Evolutionary conservation across 805 yeast genomes (phyloP).

Genomic region (Jamesozyma gamospora): DNA sequence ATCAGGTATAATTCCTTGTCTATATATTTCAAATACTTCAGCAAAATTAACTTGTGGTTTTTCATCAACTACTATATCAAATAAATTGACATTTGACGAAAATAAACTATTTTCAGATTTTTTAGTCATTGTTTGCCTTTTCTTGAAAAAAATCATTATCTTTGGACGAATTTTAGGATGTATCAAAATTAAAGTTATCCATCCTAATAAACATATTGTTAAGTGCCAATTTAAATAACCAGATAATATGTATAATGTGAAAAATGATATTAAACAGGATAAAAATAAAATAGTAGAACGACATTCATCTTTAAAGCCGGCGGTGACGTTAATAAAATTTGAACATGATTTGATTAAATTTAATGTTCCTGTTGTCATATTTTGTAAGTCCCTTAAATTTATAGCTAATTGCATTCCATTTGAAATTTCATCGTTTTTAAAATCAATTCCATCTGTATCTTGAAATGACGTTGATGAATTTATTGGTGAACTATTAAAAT

Average conservation of each 20-base stretch:
- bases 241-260: conserved; percentile 35
- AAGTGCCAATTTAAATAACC: conserved; percentile 56
- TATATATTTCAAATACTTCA: conserved; percentile 69
- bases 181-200: conserved; percentile 42
- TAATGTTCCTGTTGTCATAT: conserved; percentile 46
- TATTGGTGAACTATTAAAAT: not conserved
- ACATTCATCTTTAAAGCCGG: conserved; percentile 63
- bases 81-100: not conserved
- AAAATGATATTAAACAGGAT: conserved; percentile 31
- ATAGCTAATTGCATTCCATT: conserved; percentile 35
- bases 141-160: not conserved
- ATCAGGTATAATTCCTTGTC: conserved; percentile 47
- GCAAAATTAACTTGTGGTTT: conserved; percentile 50
- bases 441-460: not conserved
- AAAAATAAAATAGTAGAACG: conserved; percentile 52
- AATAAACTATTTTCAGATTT: conserved; percentile 12
- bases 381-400: conserved; percentile 68
- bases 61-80: conserved; percentile 54
- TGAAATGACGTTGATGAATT: not conserved
- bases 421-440: conserved; percentile 5
- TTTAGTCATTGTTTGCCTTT: not conserved
- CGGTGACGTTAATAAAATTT: conserved; percentile 46
- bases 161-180: conserved; percentile 46
- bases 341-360: conserved; percentile 43
- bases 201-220: conserved; percentile 45